Percentiles rank a stretch among this genome's conserved stretches.
These are phyloP conservation scores for Nicotiana undulata DNA, from an alignment of 257 asterid species.

Conservation along the genomic window DNA sequence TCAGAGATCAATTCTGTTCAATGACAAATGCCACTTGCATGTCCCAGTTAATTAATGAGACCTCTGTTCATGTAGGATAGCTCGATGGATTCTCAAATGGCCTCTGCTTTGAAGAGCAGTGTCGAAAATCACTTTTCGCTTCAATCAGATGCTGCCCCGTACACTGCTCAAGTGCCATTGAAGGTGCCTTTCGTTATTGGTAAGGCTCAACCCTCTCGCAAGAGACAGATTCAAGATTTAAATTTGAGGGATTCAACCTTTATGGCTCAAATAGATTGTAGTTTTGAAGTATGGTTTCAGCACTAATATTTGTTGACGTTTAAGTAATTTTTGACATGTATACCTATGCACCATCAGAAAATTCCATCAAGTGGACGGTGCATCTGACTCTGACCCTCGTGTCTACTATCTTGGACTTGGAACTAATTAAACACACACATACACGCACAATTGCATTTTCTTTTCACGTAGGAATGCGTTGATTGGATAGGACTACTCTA, in stretches of 20 bases:
- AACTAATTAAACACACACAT: background rate
- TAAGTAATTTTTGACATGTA: background rate
- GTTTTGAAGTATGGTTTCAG: background rate
- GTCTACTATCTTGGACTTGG: too few relatives aligned
- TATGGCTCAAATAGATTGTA: background rate
- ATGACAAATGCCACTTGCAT: background rate
- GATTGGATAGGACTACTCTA: background rate
- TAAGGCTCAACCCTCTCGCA: constrained; percentile 7
- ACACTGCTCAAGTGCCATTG: constrained; percentile 20
- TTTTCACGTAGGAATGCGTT: background rate
- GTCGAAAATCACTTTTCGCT: constrained; percentile 14
- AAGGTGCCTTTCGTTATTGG: constrained; percentile 76
- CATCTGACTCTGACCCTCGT: too few relatives aligned
- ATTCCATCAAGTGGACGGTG: too few relatives aligned
- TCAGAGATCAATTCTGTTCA: background rate
- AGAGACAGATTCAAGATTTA: too few relatives aligned
- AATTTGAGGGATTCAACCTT: background rate
- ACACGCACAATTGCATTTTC: background rate
- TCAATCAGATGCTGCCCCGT: constrained; percentile 26
- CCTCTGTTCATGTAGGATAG: background rate
- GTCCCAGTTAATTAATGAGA: background rate
- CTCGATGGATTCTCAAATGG: constrained; percentile 27
- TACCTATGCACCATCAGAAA: background rate
- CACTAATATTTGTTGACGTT: background rate
- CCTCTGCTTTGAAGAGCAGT: constrained; percentile 5